These are phyloP conservation scores for Ophiostoma perfectum DNA, from an alignment of 2,329 filamentous ascomycete genomes.

Conservation along the genomic window DNA sequence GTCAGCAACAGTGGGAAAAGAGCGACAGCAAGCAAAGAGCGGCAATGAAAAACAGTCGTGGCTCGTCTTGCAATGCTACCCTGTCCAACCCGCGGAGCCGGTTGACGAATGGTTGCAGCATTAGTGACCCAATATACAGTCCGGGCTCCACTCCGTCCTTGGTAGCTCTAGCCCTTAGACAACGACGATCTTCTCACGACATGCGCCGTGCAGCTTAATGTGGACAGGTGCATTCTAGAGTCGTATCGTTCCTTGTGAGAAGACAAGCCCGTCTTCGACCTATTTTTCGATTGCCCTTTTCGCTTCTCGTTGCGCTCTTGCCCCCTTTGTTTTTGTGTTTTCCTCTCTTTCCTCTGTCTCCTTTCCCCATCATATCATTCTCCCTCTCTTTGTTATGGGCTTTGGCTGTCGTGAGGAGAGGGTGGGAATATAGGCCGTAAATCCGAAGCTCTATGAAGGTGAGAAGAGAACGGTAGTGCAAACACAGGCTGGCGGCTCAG, in stretches of 20 bases:
- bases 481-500: not conserved
- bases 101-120: constrained; percentile 24
- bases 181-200: constrained; percentile 10
- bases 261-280: not conserved
- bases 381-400: not conserved
- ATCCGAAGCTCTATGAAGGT: too few species aligned
- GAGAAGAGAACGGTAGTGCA: not conserved
- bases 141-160: constrained; percentile 14
- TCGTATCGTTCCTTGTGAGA: constrained; percentile 8
- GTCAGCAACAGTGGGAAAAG: not conserved
- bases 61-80: constrained; percentile 16
- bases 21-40: not conserved
- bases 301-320: not conserved
- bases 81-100: constrained; percentile 20
- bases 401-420: not conserved
- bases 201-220: constrained; percentile 23
- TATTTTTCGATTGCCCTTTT: not conserved
- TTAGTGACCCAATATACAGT: constrained; percentile 15
- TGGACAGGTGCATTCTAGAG: constrained; percentile 23
- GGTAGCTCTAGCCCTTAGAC: constrained; percentile 13
- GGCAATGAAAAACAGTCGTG: not conserved
- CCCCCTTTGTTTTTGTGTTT: not conserved
- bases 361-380: not conserved
- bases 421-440: not conserved
- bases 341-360: not conserved